phyloP scores from a whole-genome alignment of 805 yeast genomes.

The Wickerhamomyces ciferrii region DNA sequence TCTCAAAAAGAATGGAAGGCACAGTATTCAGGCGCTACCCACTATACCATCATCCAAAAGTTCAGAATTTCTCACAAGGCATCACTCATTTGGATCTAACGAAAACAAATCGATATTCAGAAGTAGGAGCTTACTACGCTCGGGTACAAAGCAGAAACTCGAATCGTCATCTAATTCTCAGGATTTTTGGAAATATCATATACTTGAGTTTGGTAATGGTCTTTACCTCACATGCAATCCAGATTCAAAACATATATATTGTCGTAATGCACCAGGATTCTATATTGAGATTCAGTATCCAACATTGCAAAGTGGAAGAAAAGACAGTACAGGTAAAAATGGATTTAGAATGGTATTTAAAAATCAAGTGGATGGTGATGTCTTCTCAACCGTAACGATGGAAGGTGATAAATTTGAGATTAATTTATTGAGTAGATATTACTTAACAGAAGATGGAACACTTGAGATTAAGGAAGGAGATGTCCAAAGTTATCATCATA shows the following conservation, averaged over 20 bases:
- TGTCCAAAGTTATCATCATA: neutral
- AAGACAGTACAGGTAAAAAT: slow-evolving; percentile 11
- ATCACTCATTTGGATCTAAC: neutral
- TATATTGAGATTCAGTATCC: slow-evolving; percentile 37
- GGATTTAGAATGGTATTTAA: slow-evolving; percentile 29
- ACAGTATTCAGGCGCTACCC: neutral
- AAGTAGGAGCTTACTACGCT: neutral
- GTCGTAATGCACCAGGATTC: slow-evolving; percentile 60
- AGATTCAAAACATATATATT: slow-evolving; percentile 48
- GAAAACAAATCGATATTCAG: neutral
- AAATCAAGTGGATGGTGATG: slow-evolving; percentile 7
- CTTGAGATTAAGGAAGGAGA: neutral
- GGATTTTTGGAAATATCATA: slow-evolving; percentile 47
- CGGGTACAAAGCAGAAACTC: neutral
- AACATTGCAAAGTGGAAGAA: neutral
- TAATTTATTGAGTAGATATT: slow-evolving; percentile 7
- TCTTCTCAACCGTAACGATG: slow-evolving; percentile 13
- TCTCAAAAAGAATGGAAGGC: neutral
- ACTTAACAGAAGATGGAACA: slow-evolving; percentile 8
- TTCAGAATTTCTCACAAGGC: neutral
- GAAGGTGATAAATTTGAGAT: slow-evolving; percentile 8
- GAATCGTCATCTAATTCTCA: slow-evolving; percentile 2
- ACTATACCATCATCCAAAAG: neutral
- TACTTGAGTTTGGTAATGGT: slow-evolving; percentile 47
- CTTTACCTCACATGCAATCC: slow-evolving; percentile 67